Evolutionary conservation across 345 rosid species (phyloP).

Genomic region (Citrus hindsii): DNA sequence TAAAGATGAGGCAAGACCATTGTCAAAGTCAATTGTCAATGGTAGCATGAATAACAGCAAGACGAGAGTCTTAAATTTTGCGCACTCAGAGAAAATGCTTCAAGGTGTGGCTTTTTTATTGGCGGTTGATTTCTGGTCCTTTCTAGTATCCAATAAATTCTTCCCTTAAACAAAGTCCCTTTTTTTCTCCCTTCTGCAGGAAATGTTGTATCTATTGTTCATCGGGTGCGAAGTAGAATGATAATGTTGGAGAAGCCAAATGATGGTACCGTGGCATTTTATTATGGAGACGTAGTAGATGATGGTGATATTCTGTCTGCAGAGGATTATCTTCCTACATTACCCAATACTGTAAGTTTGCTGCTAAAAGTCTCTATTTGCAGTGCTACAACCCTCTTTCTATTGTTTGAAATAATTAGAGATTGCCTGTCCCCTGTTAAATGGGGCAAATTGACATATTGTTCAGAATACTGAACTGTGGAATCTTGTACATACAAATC

Average conservation of each 20-base stretch:
- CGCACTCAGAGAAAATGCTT: slow-evolving; percentile 49
- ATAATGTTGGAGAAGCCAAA: slow-evolving; percentile 72
- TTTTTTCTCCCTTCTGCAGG: slow-evolving; percentile 28
- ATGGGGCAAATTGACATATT: not conserved
- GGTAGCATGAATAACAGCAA: slow-evolving; percentile 80
- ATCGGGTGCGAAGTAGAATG: slow-evolving; percentile 47
- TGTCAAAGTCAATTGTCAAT: slow-evolving; percentile 74
- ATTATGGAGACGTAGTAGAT: slow-evolving; percentile 75
- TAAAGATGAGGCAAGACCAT: slow-evolving; percentile 49
- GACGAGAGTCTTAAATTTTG: slow-evolving; percentile 60
- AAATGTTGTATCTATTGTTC: slow-evolving; percentile 38
- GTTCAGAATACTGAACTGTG: not conserved
- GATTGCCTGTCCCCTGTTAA: not conserved
- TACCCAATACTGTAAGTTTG: slow-evolving; percentile 85
- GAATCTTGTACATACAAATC: not conserved
- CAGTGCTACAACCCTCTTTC: not conserved
- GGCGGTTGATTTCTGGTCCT: slow-evolving; percentile 13
- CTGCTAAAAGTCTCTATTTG: not conserved
- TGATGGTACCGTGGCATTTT: slow-evolving; percentile 83
- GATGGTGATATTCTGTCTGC: slow-evolving; percentile 59
- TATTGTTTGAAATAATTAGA: not conserved
- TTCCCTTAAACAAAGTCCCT: slow-evolving; percentile 9
- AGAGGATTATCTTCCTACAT: slow-evolving; percentile 70
- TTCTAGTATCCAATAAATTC: slow-evolving; percentile 2
- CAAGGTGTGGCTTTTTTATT: slow-evolving; percentile 52